Percentiles rank a stretch among this genome's conserved stretches.
Conservation (phyloP, 108 stramenopile species). For the Nannochloropsis gaditana region DNA sequence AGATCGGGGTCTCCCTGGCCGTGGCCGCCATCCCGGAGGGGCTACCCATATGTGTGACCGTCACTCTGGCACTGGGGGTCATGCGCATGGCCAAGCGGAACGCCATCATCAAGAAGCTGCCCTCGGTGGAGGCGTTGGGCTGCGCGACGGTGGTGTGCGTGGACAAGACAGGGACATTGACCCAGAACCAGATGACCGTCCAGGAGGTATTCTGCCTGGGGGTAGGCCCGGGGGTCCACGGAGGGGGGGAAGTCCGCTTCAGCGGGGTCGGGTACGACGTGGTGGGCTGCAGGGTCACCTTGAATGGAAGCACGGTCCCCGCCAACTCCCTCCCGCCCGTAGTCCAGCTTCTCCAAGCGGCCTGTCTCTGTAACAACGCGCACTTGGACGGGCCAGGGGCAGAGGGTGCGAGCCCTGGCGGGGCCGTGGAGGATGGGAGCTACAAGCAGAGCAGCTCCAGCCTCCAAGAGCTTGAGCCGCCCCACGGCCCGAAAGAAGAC, state of each 20-base stretch:
- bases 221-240: background rate
- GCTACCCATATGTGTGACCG: conserved; percentile 76
- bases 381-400: conserved; percentile 44
- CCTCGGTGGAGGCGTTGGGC: conserved; percentile 87
- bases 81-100: conserved; percentile 84
- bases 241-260: background rate
- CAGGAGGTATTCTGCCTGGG: conserved; percentile 36
- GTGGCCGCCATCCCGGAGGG: conserved; percentile 94
- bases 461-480: background rate
- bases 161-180: conserved; percentile 96
- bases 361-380: conserved; percentile 56
- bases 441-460: background rate
- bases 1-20: conserved; percentile 86
- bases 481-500: background rate
- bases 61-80: conserved; percentile 86
- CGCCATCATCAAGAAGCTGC: conserved; percentile 85
- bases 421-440: background rate
- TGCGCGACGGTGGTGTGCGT: conserved; percentile 81
- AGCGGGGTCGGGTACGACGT: background rate
- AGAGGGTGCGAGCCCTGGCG: background rate
- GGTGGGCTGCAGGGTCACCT: background rate
- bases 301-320: background rate
- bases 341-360: conserved; percentile 35
- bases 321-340: conserved; percentile 31
- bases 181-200: conserved; percentile 68